These are phyloP conservation scores for Globisporangium carolinianum DNA, from an alignment of 352 stramenopile species.

Conservation along the genomic window DNA sequence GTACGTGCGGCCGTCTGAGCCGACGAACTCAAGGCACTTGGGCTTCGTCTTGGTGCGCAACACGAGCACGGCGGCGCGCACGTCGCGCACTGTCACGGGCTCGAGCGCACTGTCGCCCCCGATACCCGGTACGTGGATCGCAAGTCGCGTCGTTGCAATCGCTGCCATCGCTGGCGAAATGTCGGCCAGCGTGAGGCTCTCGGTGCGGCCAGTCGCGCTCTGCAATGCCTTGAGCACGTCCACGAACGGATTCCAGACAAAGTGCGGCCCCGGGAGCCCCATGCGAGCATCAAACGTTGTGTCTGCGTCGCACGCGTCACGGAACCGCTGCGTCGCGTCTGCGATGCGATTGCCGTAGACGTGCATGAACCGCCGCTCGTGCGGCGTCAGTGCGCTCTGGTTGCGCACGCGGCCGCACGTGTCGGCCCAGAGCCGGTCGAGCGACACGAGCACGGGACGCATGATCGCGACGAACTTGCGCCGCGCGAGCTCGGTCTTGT, in stretches of 20 bases:
- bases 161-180: conserved; percentile 62
- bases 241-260: conserved; percentile 67
- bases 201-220: conserved; percentile 28
- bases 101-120: conserved; percentile 11
- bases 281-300: conserved; percentile 2
- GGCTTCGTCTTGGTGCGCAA: conserved; percentile 83
- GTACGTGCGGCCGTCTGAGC: conserved; percentile 62
- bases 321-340: conserved; percentile 35
- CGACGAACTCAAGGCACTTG: conserved; percentile 76
- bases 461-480: conserved; percentile 80
- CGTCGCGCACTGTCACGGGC: conserved; percentile 27
- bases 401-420: conserved; percentile 35
- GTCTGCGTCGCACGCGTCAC: conserved; percentile 30
- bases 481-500: conserved; percentile 60
- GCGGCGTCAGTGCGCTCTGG: conserved; percentile 35
- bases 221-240: conserved; percentile 62
- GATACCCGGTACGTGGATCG: conserved; percentile 52
- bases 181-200: conserved; percentile 53
- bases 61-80: conserved; percentile 38
- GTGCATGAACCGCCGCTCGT: conserved; percentile 70
- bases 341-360: conserved; percentile 51
- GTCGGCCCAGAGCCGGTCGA: conserved; percentile 59
- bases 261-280: conserved; percentile 11
- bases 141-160: conserved; percentile 26
- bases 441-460: conserved; percentile 63